These are phyloP conservation scores for Warburgia ugandensis DNA, from an alignment of 164 flowering plant genomes.

Conservation along the genomic window DNA sequence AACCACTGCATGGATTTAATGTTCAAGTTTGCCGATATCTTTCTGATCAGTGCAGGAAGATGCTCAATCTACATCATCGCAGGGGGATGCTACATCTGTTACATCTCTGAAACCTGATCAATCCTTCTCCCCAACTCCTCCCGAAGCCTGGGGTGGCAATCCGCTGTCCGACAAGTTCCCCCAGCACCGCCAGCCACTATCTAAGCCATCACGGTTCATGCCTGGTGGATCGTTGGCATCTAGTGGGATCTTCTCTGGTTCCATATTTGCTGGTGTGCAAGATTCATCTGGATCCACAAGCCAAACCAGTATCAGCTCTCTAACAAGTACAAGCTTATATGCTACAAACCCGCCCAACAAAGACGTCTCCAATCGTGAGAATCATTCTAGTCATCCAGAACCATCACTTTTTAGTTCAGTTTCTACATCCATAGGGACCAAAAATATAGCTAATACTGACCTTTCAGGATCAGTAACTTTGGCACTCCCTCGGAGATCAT, in stretches of 20 bases:
- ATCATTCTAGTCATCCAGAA: constrained; percentile 36
- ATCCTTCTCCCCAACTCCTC: constrained; percentile 61
- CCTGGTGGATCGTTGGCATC: constrained; percentile 31
- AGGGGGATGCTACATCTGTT: constrained; percentile 38
- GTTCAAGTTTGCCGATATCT: neutral
- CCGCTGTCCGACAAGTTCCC: constrained; percentile 46
- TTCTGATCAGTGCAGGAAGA: constrained; percentile 57
- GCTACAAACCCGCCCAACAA: constrained; percentile 33
- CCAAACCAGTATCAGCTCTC: constrained; percentile 32
- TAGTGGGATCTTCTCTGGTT: constrained; percentile 34
- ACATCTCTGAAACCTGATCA: constrained; percentile 51
- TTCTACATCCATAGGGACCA: constrained; percentile 32
- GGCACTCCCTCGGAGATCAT: constrained; percentile 51
- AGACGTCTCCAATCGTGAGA: constrained; percentile 47
- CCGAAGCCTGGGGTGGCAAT: constrained; percentile 98
- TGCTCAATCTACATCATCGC: constrained; percentile 30
- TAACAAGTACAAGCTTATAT: constrained; percentile 26
- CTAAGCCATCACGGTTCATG: constrained; percentile 47
- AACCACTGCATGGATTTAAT: no score
- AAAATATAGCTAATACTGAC: constrained; percentile 38
- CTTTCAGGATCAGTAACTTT: constrained; percentile 36
- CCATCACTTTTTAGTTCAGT: constrained; percentile 24
- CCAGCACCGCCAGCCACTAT: constrained; percentile 39
- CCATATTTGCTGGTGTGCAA: constrained; percentile 43
- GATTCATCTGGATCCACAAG: constrained; percentile 36